Evolutionary conservation across 768 basidiomycete genomes (phyloP), one percentile per base, ranked within the genome.

Genomic region (Brasilioporus rufonigricans): DNA sequence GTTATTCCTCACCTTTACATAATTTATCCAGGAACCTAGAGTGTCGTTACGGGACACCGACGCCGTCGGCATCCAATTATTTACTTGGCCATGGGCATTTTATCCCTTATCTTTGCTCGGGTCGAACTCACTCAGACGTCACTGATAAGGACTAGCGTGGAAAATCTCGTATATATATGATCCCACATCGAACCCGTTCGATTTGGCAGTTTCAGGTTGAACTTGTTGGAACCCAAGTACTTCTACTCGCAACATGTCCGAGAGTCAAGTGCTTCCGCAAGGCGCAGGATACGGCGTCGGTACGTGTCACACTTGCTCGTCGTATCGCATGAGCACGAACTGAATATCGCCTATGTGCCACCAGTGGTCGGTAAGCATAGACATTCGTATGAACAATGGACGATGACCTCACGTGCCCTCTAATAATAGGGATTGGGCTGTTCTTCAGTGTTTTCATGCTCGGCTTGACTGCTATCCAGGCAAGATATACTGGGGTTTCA

Each of bases 371-470:
- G 82, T 82, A 61, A 41, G 74, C 53, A 41, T 32, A 4, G 1
- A 6, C 10, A 1, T 26, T 48, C 12, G 21, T 12, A 13, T 29
- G 50, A 44, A 49, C 23, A 10, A 24, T 7, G 35, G 12, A 19
- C 18, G 23, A 5, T 13, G 36, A 13, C 12, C 55, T 64, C 31
- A 61, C n/a, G 47, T 44, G 13, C 29, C 16, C 45, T 27, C 21
- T 36, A 29, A 57, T 27, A 18, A 18, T 53, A 87, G 92, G 92
- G 36, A 94, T 95, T 59, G 92, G 92, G 21, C 71, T 94, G 39
- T 93, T 93, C 71, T 95, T 93, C 73, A 87, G 87, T 60, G 86
- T 74, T 10, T 85, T 93, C 64, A 92, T 92, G 90, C 64, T 91
- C 26, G 66, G 78, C 45, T 65, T 96, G 58, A 93, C 91, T 9